Conservation (phyloP, 768 basidiomycete species). For the Auriscalpium vulgare region DNA sequence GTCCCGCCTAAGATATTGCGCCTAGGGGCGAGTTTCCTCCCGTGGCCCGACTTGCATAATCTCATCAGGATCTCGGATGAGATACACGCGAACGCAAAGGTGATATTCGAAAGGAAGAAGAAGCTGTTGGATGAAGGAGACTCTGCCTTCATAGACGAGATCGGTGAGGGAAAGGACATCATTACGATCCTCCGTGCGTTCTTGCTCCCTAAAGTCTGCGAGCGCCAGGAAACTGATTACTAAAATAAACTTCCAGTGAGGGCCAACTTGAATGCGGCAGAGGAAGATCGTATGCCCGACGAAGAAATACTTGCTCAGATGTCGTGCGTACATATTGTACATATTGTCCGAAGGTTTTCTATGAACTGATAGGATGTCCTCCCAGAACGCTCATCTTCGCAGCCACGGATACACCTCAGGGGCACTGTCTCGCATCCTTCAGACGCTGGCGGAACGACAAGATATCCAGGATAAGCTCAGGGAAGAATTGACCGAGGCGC, state of each 20-base stretch:
- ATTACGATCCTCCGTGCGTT: slow-evolving; percentile 21
- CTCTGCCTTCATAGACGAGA: slow-evolving; percentile 11
- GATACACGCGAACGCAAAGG: not conserved
- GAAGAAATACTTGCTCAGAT: slow-evolving; percentile 21
- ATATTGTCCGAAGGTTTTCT: not conserved
- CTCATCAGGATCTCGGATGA: not conserved
- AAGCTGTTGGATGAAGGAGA: slow-evolving; percentile 12
- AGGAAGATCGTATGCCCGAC: slow-evolving; percentile 17
- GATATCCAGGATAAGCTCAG: slow-evolving; percentile 21
- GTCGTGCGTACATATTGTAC: slow-evolving; percentile 15
- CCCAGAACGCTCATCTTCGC: not conserved
- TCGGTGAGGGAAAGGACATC: slow-evolving; percentile 23
- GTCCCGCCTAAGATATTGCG: not conserved
- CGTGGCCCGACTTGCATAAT: not conserved
- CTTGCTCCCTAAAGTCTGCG: not conserved
- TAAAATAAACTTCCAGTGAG: slow-evolving; percentile 13
- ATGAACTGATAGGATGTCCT: not conserved
- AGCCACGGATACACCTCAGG: slow-evolving; percentile 21
- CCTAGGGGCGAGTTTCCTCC: not conserved
- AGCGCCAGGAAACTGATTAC: not conserved
- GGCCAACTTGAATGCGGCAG: slow-evolving; percentile 14
- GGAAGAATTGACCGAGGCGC: slow-evolving; percentile 14
- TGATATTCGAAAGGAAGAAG: not conserved
- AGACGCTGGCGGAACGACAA: slow-evolving; percentile 18
- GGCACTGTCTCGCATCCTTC: slow-evolving; percentile 20